phyloP scores from a whole-genome alignment of 257 asterid species.

The Thymus mandschuricus region DNA sequence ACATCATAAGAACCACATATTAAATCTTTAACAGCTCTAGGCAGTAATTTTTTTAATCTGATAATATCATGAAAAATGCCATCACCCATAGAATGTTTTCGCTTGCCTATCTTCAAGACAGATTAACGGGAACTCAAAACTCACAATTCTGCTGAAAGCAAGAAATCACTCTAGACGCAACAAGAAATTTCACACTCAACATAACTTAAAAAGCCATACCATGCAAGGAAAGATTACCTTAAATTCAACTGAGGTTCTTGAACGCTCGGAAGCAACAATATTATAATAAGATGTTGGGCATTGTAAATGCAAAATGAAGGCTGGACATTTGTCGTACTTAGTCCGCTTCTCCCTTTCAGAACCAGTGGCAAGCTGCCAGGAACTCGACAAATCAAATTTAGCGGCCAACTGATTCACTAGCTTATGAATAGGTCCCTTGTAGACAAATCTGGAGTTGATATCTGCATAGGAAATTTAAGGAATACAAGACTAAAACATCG shows the following conservation, averaged over 20 bases:
- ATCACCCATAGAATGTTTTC: neutral
- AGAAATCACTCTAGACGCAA: conserved; percentile 4
- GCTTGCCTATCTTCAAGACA: conserved; percentile 10
- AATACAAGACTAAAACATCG: conserved; percentile 41
- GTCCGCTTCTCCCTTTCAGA: conserved; percentile 50
- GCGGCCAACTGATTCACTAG: conserved; percentile 78
- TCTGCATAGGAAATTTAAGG: conserved; percentile 62
- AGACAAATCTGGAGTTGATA: conserved; percentile 88
- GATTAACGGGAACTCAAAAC: conserved; percentile 15
- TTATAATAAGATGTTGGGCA: conserved; percentile 86
- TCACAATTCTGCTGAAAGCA: conserved; percentile 25
- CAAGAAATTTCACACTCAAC: conserved; percentile 18
- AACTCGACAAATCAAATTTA: conserved; percentile 46
- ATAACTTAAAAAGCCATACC: conserved; percentile 6
- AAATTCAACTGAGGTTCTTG: conserved; percentile 77
- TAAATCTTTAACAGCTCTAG: conserved; percentile 16
- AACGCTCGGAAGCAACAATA: conserved; percentile 61
- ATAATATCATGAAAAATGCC: conserved; percentile 6
- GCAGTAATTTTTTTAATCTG: conserved; percentile 7
- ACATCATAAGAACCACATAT: conserved; percentile 24
- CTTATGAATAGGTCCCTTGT: conserved; percentile 89
- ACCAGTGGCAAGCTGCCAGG: conserved; percentile 40
- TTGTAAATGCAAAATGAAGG: conserved; percentile 69
- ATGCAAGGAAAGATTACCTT: conserved; percentile 51
- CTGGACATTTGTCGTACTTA: conserved; percentile 58